Percentiles rank a stretch among this genome's conserved stretches.
Conservation (phyloP, 164 flowering plant genomes). For the Nymphaea thermarum region DNA sequence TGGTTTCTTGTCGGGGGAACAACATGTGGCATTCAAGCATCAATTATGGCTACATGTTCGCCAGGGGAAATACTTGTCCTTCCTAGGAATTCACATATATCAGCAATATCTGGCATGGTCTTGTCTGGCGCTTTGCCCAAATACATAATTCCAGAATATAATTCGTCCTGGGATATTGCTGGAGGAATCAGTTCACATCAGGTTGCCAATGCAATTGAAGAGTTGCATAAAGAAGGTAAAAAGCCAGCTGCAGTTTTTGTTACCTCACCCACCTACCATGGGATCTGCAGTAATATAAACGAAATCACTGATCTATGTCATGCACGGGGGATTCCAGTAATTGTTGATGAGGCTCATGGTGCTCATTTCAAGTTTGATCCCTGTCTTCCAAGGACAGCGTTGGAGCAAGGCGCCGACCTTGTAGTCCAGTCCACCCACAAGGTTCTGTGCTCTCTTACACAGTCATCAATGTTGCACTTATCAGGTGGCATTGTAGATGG, state of each 20-base stretch:
- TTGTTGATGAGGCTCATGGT: slow-evolving; percentile 55
- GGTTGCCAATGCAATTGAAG: slow-evolving; percentile 30
- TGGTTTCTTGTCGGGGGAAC: slow-evolving; percentile 59
- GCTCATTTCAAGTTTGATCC: slow-evolving; percentile 44
- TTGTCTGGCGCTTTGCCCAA: slow-evolving; percentile 37
- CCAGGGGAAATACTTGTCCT: slow-evolving; percentile 40
- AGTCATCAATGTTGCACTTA: slow-evolving; percentile 44
- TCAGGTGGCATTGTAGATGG: slow-evolving; percentile 36
- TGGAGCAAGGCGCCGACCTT: slow-evolving; percentile 42
- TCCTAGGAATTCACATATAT: slow-evolving; percentile 37
- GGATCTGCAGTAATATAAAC: slow-evolving; percentile 31
- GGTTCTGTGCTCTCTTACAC: slow-evolving; percentile 41
- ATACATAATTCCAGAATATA: slow-evolving; percentile 35
- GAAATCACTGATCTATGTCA: slow-evolving; percentile 29
- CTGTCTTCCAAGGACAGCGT: slow-evolving; percentile 32
- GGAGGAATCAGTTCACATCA: slow-evolving; percentile 28
- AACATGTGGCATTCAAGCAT: slow-evolving; percentile 49
- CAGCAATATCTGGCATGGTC: slow-evolving; percentile 44
- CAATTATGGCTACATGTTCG: slow-evolving; percentile 48
- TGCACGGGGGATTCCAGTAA: slow-evolving; percentile 27
- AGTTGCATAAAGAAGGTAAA: slow-evolving; percentile 26
- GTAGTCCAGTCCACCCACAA: slow-evolving; percentile 50
- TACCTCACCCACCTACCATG: slow-evolving; percentile 46
- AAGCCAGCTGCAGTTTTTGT: slow-evolving; percentile 33
- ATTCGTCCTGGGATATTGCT: slow-evolving; percentile 33